A percentile compares a stretch with the other conserved stretches of the same genome.
Evolutionary conservation across 2,329 filamentous ascomycete species (phyloP).

Genomic region (Nothophoma quercina): DNA sequence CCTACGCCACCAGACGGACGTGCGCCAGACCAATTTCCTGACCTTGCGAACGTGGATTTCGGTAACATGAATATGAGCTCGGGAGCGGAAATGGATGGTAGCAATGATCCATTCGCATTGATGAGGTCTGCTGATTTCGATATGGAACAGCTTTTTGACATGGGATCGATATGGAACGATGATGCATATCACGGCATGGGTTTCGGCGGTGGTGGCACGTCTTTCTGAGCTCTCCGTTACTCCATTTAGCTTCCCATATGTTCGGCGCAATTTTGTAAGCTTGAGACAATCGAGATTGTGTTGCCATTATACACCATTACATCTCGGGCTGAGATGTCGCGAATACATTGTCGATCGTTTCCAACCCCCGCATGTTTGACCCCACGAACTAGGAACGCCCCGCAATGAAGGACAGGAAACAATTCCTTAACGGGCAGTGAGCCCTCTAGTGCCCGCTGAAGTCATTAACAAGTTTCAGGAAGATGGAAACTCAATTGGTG

Average conservation of each 20-base stretch:
- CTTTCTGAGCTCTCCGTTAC: neutral
- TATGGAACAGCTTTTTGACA: conserved; percentile 45
- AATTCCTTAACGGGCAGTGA: neutral
- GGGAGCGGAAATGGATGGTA: neutral
- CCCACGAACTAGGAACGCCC: conserved; percentile 4
- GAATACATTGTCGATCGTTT: conserved; percentile 15
- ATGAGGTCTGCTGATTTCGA: conserved; percentile 41
- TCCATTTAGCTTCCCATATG: neutral
- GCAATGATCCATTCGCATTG: conserved; percentile 30
- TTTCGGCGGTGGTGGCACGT: conserved; percentile 29
- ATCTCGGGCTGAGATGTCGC: conserved; percentile 17
- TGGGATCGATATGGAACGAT: conserved; percentile 43
- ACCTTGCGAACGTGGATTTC: neutral
- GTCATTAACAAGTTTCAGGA: neutral
- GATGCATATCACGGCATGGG: conserved; percentile 39
- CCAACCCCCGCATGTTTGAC: conserved; percentile 11
- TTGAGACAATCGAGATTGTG: neutral
- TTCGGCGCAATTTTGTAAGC: neutral
- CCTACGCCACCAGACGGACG: conserved; percentile 9
- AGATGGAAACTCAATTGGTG: conserved; percentile 8
- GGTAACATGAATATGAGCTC: conserved; percentile 3
- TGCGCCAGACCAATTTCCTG: neutral
- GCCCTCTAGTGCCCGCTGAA: neutral
- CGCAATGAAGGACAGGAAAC: neutral
- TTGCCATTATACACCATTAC: neutral